These are phyloP conservation scores for Colletotrichum acutatum DNA, from an alignment of 2,329 filamentous ascomycete species.

Conservation along the genomic window DNA sequence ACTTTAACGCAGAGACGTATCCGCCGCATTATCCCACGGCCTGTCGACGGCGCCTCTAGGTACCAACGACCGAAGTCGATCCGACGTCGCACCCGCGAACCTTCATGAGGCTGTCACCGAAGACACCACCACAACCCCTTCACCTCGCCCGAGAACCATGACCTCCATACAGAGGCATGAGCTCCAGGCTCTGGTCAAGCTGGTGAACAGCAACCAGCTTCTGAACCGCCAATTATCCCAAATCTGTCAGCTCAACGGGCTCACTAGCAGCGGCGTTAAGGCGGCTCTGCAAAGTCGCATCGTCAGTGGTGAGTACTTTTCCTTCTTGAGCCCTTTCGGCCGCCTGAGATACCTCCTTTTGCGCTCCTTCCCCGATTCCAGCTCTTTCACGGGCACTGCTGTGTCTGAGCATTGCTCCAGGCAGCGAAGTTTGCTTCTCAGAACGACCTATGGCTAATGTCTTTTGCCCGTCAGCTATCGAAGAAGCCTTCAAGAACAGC, in stretches of 20 bases:
- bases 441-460: slow-evolving; percentile 14
- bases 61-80: slow-evolving; percentile 9
- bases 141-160: slow-evolving; percentile 36
- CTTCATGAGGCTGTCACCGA: slow-evolving; percentile 36
- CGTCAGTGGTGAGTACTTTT: slow-evolving; percentile 71
- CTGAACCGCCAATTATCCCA: slow-evolving; percentile 76
- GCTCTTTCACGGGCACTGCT: slow-evolving; percentile 16
- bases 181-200: slow-evolving; percentile 56
- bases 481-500: slow-evolving; percentile 48
- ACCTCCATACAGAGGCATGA: slow-evolving; percentile 51
- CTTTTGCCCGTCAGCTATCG: slow-evolving; percentile 50
- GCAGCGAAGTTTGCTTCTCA: neutral
- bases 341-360: slow-evolving; percentile 40
- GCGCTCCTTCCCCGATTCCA: slow-evolving; percentile 29
- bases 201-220: slow-evolving; percentile 56
- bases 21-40: neutral
- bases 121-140: slow-evolving; percentile 17
- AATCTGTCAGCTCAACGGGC: slow-evolving; percentile 79
- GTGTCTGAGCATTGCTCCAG: neutral
- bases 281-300: slow-evolving; percentile 83
- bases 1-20: neutral
- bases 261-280: slow-evolving; percentile 87
- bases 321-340: neutral
- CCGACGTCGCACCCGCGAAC: slow-evolving; percentile 30
- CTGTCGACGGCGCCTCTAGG: neutral